Evolutionary conservation across 768 basidiomycete genomes (phyloP).

Genomic region (Panaeolus papilionaceus): DNA sequence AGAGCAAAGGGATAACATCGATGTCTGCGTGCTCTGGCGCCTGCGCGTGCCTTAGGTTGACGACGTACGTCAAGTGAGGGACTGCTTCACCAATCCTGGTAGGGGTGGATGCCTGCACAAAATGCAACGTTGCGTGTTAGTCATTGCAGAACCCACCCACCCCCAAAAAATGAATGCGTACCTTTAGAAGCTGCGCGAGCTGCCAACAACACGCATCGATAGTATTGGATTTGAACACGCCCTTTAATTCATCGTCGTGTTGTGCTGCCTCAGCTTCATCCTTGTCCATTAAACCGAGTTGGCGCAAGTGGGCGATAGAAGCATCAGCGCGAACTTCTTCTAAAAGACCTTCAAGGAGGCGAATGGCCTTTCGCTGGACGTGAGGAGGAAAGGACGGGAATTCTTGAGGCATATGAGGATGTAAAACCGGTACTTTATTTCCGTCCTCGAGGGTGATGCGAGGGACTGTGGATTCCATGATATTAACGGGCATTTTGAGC

Average conservation of each 20-base stretch:
- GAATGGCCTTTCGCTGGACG: neutral
- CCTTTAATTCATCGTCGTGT: neutral
- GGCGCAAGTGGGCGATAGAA: neutral
- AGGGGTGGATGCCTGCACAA: neutral
- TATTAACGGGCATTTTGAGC: no score
- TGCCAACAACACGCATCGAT: slow-evolving; percentile 1
- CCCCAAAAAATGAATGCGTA: neutral
- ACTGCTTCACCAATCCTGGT: slow-evolving; percentile 11
- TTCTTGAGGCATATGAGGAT: neutral
- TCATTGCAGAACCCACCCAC: neutral
- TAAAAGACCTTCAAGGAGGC: neutral
- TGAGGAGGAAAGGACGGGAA: neutral
- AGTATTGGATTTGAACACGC: neutral
- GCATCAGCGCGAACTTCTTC: neutral
- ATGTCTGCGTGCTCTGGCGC: slow-evolving; percentile 37
- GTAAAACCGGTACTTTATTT: no score
- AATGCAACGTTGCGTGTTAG: neutral
- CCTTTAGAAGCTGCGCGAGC: neutral
- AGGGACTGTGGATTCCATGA: no score
- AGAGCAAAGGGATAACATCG: slow-evolving; percentile 29
- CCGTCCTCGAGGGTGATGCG: no score
- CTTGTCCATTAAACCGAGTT: neutral
- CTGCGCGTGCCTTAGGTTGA: neutral
- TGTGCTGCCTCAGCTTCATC: neutral
- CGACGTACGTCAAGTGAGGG: slow-evolving; percentile 2